phyloP scores from a whole-genome alignment of 371 early-diverging fungal species.

The Rhizopus delemar region DNA sequence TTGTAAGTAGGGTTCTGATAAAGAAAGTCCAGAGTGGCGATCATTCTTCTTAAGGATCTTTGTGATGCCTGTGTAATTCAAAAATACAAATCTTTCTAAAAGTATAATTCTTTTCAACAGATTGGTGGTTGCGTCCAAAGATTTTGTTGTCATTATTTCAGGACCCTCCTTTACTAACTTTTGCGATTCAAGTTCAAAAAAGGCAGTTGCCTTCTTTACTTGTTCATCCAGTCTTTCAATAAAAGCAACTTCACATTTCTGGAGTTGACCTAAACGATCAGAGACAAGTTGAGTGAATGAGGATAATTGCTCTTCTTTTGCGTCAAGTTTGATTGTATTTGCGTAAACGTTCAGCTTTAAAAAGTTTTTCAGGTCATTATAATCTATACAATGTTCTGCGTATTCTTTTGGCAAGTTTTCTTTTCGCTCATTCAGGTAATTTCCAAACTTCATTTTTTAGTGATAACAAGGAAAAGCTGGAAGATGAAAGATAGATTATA shows the following conservation, averaged over 20 bases:
- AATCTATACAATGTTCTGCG: constrained; percentile 64
- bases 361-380: constrained; percentile 60
- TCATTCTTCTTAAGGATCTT: constrained; percentile 73
- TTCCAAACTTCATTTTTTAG: constrained; percentile 73
- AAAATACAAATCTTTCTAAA: constrained; percentile 60
- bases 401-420: constrained; percentile 60
- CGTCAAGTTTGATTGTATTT: constrained; percentile 38
- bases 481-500: constrained; percentile 1
- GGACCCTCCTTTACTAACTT: constrained; percentile 47
- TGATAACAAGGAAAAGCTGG: neutral
- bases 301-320: constrained; percentile 11
- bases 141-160: constrained; percentile 37
- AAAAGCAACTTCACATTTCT: constrained; percentile 57
- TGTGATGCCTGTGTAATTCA: constrained; percentile 67
- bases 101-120: constrained; percentile 51
- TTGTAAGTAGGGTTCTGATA: constrained; percentile 74
- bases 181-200: constrained; percentile 45
- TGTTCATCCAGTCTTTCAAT: constrained; percentile 61
- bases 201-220: constrained; percentile 54
- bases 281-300: constrained; percentile 50
- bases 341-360: constrained; percentile 54
- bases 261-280: constrained; percentile 46
- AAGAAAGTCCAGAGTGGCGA: constrained; percentile 67
- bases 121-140: constrained; percentile 19
- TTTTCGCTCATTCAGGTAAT: constrained; percentile 67